Evolutionary conservation across 1,284 basidiomycete species (phyloP), one percentile per base, ranked within the genome.

Genomic region (Fomitopsis pinicola): DNA sequence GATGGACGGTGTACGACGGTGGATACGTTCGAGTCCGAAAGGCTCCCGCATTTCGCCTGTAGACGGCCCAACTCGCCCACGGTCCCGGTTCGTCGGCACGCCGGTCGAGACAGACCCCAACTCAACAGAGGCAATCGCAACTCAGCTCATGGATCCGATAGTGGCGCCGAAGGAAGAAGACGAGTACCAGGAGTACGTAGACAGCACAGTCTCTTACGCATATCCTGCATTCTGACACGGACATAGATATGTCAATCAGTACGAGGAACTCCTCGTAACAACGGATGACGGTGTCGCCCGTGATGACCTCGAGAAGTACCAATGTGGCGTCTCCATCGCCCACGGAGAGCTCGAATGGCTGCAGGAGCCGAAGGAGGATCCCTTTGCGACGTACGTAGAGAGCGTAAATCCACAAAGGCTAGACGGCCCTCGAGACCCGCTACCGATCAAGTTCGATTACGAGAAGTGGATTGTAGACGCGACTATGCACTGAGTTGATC

Each of bases 131-230:
- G 76, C 73, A 0, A 77, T 95, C 30, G 89, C 90, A 2, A 74
- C 72, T 40, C 79, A 84, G 10, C 77, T 89, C 7, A 78, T 95
- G 19, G 72, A 88, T 59, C 93, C 94, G 1, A 77, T 77, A 3
- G 86, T 91, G 10, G 82, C 84, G 1, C 80, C 82, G 30, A 79
- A 82, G 42, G 91, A 94, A 71, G 79, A 86, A 61, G 75, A 79
- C 2, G 94, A 97, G 70, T 97, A 97, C 74, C 85, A 89, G 66
- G 88, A 88, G 87, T 90, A 63, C 42, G 80, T 76, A 55, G 55
- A 36, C 42, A 46, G 17, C 56, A 55, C 35, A 54, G 62, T n/a
- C 7, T 15, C 19, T 48, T 35, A 28, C 55, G 7, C n/a, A 28
- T 26, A 36, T 40, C 28, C 14, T 55, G 2, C 35, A 30, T 63